Evolutionary conservation across 148 eudicot genomes (phyloP), one percentile per base, ranked within the genome.

Genomic region (Rhododendron ovatum): DNA sequence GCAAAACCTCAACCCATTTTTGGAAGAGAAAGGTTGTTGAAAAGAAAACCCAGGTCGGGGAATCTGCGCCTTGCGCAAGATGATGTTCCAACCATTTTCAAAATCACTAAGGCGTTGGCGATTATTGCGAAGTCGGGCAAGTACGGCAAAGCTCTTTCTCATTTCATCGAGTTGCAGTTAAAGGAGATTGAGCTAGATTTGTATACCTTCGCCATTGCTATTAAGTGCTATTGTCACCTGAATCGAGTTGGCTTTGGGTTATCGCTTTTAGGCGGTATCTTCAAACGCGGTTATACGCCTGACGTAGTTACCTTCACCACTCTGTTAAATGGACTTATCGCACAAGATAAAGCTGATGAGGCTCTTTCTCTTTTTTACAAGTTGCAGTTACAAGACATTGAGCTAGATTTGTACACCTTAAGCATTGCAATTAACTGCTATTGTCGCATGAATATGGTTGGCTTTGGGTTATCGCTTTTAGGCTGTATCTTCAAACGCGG

Each of bases 401-500:
- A 45, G 48, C 48, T 14, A 45, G 0, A 45, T 45, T 45, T 45
- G 48, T 45, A 9, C 0, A 45, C 48, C 48, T 45, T 45, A 1
- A 0, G 0, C 48, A 45, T 7, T 45, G 48, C 48, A 0, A 45
- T 45, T 7, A 45, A 45, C 2, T 45, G 48, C 48, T 7, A 45
- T 8, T 7, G 11, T 45, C 2, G 0, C 0, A 0, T 45, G 10
- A 7, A 45, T 45, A 1, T 0, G 1, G 10, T 9, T 7, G 48
- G 48, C 10, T 45, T 45, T 45, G 48, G 48, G 48, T 45, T 45
- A 0, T 45, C 48, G 0, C 48, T 45, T 45, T 45, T 45, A 45
- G 48, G 48, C 6, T 1, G 9, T 0, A 45, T 45, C 48, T 45
- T 45, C 48, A 45, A 45, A 9, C 0, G 11, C 1, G 2, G 48